phyloP scores from a whole-genome alignment of 768 basidiomycete species.

The Crepidotus variabilis region DNA sequence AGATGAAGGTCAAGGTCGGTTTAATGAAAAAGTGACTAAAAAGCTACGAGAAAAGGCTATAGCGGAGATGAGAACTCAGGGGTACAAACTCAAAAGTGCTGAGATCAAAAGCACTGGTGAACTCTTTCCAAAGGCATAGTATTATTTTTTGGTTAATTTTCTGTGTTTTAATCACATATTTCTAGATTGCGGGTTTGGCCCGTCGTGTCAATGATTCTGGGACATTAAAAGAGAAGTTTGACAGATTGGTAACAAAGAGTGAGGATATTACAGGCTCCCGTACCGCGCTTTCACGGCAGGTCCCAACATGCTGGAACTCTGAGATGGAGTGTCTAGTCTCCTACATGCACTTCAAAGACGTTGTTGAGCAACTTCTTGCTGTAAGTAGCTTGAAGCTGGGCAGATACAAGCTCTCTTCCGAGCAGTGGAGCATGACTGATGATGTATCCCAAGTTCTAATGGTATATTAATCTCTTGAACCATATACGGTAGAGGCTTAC shows the following conservation, averaged over 20 bases:
- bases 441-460: slow-evolving; percentile 20
- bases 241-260: slow-evolving; percentile 14
- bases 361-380: slow-evolving; percentile 19
- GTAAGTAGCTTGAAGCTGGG: slow-evolving; percentile 8
- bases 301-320: slow-evolving; percentile 28
- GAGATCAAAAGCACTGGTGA: slow-evolving; percentile 5
- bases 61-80: slow-evolving; percentile 1
- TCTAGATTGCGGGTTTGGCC: slow-evolving; percentile 18
- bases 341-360: slow-evolving; percentile 20
- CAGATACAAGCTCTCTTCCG: slow-evolving; percentile 15
- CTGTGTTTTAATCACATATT: neutral
- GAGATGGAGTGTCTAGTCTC: slow-evolving; percentile 22
- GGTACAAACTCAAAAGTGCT: neutral
- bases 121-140: slow-evolving; percentile 7
- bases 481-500: neutral
- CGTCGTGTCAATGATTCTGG: slow-evolving; percentile 20
- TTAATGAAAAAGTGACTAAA: slow-evolving; percentile 12
- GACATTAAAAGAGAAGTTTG: slow-evolving; percentile 21
- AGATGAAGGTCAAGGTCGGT: slow-evolving; percentile 12
- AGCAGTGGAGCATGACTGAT: slow-evolving; percentile 24
- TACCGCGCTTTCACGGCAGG: slow-evolving; percentile 15
- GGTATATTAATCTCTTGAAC: slow-evolving; percentile 13
- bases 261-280: slow-evolving; percentile 7
- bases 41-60: slow-evolving; percentile 10
- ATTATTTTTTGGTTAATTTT: neutral